phyloP scores from a whole-genome alignment of 371 early-diverging fungal genomes.

The Mortierella sp. region DNA sequence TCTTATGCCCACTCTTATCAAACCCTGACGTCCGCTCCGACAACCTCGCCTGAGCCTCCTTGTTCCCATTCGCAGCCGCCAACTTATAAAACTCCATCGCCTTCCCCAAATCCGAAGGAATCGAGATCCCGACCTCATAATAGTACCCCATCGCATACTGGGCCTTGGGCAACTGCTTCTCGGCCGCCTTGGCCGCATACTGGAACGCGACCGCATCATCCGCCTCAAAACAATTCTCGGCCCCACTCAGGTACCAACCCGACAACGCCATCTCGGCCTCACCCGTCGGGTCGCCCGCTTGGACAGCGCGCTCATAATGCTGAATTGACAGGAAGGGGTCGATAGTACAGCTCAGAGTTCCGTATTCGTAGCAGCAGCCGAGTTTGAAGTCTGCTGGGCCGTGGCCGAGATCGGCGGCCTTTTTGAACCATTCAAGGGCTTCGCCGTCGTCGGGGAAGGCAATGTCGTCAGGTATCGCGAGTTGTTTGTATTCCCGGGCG shows the following conservation, averaged over 20 bases:
- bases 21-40: conserved; percentile 18
- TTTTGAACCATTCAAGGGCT: conserved; percentile 58
- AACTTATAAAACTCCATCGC: conserved; percentile 85
- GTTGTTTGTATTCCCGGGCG: conserved; percentile 47
- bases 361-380: conserved; percentile 87
- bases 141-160: conserved; percentile 96
- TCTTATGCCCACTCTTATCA: conserved; percentile 23
- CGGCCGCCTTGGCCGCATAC: conserved; percentile 90
- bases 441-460: conserved; percentile 54
- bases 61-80: conserved; percentile 67
- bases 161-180: conserved; percentile 87
- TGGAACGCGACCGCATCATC: conserved; percentile 89
- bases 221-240: conserved; percentile 74
- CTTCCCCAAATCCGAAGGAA: conserved; percentile 68
- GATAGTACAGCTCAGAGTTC: conserved; percentile 67
- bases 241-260: conserved; percentile 96
- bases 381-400: conserved; percentile 79
- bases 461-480: conserved; percentile 50
- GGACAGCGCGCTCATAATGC: conserved; percentile 87
- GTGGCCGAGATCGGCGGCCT: conserved; percentile 70
- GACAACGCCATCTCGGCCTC: conserved; percentile 94
- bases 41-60: conserved; percentile 66
- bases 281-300: conserved; percentile 79
- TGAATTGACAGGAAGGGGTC: conserved; percentile 81
- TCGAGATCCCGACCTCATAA: conserved; percentile 89